These are phyloP conservation scores for Thuidium tamariscinum DNA, from an alignment of 225 moss, liverwort and hornwort genomes.

Conservation along the genomic window DNA sequence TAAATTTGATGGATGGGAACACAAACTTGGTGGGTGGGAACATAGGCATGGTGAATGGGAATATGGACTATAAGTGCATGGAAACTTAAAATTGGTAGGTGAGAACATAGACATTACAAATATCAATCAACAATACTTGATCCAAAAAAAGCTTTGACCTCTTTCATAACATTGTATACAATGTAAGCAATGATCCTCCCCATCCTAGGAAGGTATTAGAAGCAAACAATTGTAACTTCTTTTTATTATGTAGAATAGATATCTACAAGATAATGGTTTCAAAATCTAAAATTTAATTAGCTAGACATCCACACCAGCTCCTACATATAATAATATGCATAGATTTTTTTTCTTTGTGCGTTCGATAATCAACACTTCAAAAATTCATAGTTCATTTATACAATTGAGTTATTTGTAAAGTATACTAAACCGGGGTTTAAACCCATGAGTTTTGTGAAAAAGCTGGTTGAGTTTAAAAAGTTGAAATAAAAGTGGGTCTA, in stretches of 20 bases:
- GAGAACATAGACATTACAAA: neutral
- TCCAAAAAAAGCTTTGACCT: fast-evolving
- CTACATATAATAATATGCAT: fast-evolving
- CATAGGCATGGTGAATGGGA: neutral
- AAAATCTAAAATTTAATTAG: neutral
- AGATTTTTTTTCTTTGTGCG: fast-evolving
- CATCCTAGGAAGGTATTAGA: too few relatives aligned
- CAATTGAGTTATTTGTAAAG: too few relatives aligned
- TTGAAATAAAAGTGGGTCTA: too few relatives aligned
- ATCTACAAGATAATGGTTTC: neutral
- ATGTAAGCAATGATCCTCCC: neutral
- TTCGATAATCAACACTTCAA: neutral
- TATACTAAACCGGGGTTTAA: too few relatives aligned
- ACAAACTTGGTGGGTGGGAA: too few relatives aligned
- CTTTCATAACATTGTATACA: neutral
- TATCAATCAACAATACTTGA: fast-evolving
- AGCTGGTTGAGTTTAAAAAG: too few relatives aligned
- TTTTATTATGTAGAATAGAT: neutral
- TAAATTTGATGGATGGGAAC: neutral
- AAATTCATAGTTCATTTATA: neutral
- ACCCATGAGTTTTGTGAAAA: too few relatives aligned
- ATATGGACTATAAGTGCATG: neutral
- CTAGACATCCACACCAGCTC: neutral
- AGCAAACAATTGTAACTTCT: neutral
- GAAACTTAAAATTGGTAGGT: neutral